These are phyloP conservation scores for Paraurostyla sp. DNA, from an alignment of 73 alveolate genomes.

Conservation along the genomic window DNA sequence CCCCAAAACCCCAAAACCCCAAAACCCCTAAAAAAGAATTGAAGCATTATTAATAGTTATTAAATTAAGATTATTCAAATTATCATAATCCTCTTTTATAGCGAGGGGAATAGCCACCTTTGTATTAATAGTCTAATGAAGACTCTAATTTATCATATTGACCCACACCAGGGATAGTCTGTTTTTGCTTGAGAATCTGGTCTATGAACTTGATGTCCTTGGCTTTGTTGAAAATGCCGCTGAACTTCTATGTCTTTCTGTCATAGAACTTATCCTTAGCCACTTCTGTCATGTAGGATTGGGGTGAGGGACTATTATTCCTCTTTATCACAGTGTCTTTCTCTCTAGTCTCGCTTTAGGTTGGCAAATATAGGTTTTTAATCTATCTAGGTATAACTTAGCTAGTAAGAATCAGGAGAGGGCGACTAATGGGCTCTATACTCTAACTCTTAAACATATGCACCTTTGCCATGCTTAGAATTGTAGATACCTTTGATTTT, in stretches of 20 bases:
- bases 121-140: not conserved
- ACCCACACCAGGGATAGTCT: not conserved
- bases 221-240: not conserved
- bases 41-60: too few species aligned
- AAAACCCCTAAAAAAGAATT: too few species aligned
- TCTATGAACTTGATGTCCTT: not conserved
- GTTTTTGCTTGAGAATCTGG: not conserved
- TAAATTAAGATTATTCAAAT: too few species aligned
- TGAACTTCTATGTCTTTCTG: not conserved
- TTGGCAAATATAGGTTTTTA: not conserved
- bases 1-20: too few species aligned
- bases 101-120: not conserved
- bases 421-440: not conserved
- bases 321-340: not conserved
- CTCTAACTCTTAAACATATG: not conserved
- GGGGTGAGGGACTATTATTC: constrained; percentile 10
- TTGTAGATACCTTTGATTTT: not conserved
- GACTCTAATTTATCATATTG: not conserved
- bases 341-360: not conserved
- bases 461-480: not conserved
- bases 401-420: not conserved
- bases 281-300: not conserved
- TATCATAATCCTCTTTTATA: not conserved
- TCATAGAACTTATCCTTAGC: not conserved
- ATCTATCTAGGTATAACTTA: not conserved